Evolutionary conservation across 495 filamentous ascomycete species (phyloP), one percentile per base, ranked within the genome.

Genomic region (Paragyromitra xinjiangensis): DNA sequence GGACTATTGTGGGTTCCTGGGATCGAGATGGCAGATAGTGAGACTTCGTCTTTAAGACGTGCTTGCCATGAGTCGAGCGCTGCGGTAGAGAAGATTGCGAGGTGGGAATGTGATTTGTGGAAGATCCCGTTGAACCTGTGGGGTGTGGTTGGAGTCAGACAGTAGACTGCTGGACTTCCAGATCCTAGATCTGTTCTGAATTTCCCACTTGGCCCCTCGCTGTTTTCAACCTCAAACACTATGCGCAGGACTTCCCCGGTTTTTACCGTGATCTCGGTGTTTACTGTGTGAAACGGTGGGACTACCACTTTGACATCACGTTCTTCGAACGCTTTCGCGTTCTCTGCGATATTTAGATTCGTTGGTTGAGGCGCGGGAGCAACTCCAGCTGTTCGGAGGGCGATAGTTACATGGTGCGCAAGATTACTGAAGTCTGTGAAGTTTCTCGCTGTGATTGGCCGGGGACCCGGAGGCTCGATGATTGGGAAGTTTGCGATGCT

Each of bases 1-100:
- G 95, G 92, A 6, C 91, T 92, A 84, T 99, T 99, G 87, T 99
- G 95, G 0, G 95, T 98, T 69, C 95, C 95, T 1, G 95, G 96
- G 73, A 99, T 97, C 55, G 91, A 93, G 40, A 99, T 89, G 4
- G 91, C 88, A 11, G 93, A 93, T 26, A 98, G 85, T 0, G 92
- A 88, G 16, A 87, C 90, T 34, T 88, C 86, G 79, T 92, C 88
- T 56, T 85, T 85, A 42, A 98, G 85, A 48, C 89, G 86, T 63
- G 85, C 80, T 94, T 98, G 98, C 95, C 95, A 99, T 19, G 87
- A 84, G 71, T 89, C 80, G 66, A 95, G 88, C 50, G 91, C 86
- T 6, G 91, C 87, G 45, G 88, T 91, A 48, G 90, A 94, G 85
- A 91, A 92, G 61, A 99, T 85, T 5, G 93, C 86, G n/a, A 99